A percentile compares a stretch with the other conserved stretches of the same genome.
These are phyloP conservation scores for Chaetomium cochliodes DNA, from an alignment of 495 filamentous ascomycete species.

Conservation along the genomic window DNA sequence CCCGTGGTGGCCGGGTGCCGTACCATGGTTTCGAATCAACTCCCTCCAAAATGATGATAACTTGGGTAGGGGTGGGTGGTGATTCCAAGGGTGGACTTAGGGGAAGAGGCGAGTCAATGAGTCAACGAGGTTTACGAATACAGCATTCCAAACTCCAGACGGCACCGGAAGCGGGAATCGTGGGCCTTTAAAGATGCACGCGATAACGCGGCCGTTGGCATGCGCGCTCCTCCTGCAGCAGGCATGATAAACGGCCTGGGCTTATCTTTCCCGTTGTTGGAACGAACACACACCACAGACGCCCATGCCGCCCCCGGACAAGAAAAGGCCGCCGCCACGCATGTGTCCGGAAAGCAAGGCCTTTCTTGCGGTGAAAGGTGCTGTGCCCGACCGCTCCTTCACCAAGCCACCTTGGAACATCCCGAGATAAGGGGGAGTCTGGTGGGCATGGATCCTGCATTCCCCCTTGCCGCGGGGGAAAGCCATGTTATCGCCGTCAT, in stretches of 20 bases:
- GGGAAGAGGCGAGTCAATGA: not conserved
- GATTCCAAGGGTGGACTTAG: not conserved
- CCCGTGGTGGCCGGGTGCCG: not conserved
- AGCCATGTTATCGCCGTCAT: constrained; percentile 5
- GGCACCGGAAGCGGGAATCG: constrained; percentile 4
- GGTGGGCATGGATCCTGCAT: constrained; percentile 9
- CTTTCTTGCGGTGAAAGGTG: not conserved
- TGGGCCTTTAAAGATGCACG: constrained; percentile 13
- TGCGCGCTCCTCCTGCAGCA: not conserved
- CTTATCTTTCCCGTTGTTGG: constrained; percentile 13
- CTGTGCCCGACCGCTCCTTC: not conserved
- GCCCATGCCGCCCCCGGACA: not conserved
- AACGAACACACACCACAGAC: not conserved
- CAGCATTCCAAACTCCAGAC: not conserved
- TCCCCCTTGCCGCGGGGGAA: constrained; percentile 1
- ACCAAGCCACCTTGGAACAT: not conserved
- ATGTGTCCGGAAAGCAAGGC: not conserved
- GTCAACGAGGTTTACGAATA: not conserved
- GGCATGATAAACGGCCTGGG: not conserved
- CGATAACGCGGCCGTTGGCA: constrained; percentile 11
- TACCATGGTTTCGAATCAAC: constrained; percentile 18
- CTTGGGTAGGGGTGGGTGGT: not conserved
- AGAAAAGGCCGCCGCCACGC: constrained; percentile 8
- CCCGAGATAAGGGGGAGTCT: not conserved
- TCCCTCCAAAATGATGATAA: not conserved